Conservation (phyloP, 495 filamentous ascomycete species). For the Penicillium coffeae region DNA sequence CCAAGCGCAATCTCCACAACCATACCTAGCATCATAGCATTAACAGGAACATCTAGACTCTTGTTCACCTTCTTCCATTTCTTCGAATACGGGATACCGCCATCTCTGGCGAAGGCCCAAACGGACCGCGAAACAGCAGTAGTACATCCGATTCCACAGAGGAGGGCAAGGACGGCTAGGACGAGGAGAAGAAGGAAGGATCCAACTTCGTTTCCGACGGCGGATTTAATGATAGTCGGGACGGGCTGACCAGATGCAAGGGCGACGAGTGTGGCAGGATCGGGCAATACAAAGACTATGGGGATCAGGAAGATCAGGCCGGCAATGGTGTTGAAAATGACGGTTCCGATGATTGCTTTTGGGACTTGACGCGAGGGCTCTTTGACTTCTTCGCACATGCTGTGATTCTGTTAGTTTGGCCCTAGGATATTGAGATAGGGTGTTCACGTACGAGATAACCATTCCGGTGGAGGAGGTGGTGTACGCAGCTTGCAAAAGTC, state of each 20-base stretch:
- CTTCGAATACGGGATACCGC: conserved; percentile 56
- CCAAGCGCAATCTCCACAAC: conserved; percentile 50
- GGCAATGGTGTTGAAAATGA: conserved; percentile 58
- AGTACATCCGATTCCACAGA: conserved; percentile 11
- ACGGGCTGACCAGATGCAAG: conserved; percentile 39
- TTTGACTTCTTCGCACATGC: conserved; percentile 61
- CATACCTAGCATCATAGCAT: conserved; percentile 48
- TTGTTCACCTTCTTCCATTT: conserved; percentile 53
- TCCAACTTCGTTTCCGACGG: conserved; percentile 33
- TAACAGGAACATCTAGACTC: conserved; percentile 47
- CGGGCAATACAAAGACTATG: conserved; percentile 57
- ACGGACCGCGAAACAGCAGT: conserved; percentile 9
- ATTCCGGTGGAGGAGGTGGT: conserved; percentile 50
- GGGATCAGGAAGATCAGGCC: conserved; percentile 61
- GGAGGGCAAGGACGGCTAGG: conserved; percentile 55
- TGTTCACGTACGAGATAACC: conserved; percentile 22
- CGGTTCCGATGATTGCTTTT: conserved; percentile 60
- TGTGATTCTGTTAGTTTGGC: conserved; percentile 15
- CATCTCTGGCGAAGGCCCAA: conserved; percentile 56
- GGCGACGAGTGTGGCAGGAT: conserved; percentile 33
- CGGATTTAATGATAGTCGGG: conserved; percentile 13
- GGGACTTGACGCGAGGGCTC: conserved; percentile 57
- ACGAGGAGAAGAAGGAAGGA: conserved; percentile 64
- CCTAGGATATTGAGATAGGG: not conserved
- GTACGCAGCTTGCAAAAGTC: conserved; percentile 52